Conservation (phyloP, 2,329 filamentous ascomycete species). For the Fusarium cicatricum region DNA sequence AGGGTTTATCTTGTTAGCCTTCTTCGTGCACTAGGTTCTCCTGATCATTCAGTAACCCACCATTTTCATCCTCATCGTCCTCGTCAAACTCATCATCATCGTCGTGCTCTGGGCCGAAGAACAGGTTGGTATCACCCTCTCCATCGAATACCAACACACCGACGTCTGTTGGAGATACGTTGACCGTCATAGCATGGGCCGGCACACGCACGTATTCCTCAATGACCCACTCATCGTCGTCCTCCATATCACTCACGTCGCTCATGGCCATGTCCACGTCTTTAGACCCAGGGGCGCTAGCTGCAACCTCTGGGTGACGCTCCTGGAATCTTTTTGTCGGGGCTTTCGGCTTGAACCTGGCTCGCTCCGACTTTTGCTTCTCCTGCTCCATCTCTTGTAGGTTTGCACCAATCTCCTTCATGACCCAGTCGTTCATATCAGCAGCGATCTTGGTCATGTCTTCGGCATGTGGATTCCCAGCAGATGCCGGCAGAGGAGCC, state of each 20-base stretch:
- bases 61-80: slow-evolving; percentile 72
- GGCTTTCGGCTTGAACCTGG: slow-evolving; percentile 64
- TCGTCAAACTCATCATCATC: slow-evolving; percentile 67
- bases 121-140: slow-evolving; percentile 66
- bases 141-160: slow-evolving; percentile 65
- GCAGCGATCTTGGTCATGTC: slow-evolving; percentile 61
- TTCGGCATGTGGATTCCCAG: slow-evolving; percentile 47
- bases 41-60: slow-evolving; percentile 50
- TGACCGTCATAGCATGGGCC: slow-evolving; percentile 56
- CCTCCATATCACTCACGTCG: slow-evolving; percentile 54
- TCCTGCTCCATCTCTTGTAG: slow-evolving; percentile 58
- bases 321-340: slow-evolving; percentile 64
- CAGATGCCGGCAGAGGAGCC: slow-evolving; percentile 45
- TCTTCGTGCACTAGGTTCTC: slow-evolving; percentile 2
- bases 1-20: slow-evolving; percentile 25
- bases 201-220: slow-evolving; percentile 72
- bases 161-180: slow-evolving; percentile 59
- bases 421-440: slow-evolving; percentile 66
- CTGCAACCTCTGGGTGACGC: slow-evolving; percentile 57
- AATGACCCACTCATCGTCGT: slow-evolving; percentile 66
- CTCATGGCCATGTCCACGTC: slow-evolving; percentile 49
- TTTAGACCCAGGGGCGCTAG: slow-evolving; percentile 14
- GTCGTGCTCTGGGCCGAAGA: slow-evolving; percentile 67
- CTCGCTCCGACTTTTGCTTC: slow-evolving; percentile 43
- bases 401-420: slow-evolving; percentile 65